Conservation (phyloP, 2,329 filamentous ascomycete species). For the Aureobasidium sp. region DNA sequence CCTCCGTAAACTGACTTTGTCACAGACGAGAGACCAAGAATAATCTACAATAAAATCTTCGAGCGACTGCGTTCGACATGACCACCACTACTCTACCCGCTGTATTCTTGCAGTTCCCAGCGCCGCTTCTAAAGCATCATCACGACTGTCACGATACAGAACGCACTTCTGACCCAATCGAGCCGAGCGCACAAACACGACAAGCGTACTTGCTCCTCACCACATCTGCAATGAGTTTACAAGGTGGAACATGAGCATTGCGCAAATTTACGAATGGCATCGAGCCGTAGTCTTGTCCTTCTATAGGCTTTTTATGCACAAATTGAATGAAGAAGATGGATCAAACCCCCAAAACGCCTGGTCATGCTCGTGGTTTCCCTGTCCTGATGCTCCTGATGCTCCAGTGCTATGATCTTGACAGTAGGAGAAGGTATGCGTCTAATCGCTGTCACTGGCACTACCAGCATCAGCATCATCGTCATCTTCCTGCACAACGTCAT, state of each 20-base stretch:
- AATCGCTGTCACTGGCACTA: constrained; percentile 43
- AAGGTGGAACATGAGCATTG: background rate
- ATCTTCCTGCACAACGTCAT: constrained; percentile 44
- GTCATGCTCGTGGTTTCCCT: constrained; percentile 12
- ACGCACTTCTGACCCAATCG: too few relatives aligned
- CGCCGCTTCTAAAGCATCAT: background rate
- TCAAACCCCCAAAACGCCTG: constrained; percentile 12
- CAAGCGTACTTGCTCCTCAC: background rate
- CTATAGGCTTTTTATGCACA: constrained; percentile 8
- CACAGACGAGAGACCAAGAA: constrained; percentile 10
- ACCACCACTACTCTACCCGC: background rate
- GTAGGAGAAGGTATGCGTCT: background rate
- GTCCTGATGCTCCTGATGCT: background rate
- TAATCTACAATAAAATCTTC: background rate
- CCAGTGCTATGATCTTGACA: background rate
- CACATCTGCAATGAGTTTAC: background rate
- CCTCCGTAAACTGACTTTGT: background rate
- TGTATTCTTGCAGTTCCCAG: background rate
- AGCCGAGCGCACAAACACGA: background rate
- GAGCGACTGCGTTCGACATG: background rate
- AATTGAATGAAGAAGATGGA: constrained; percentile 2
- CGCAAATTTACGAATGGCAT: background rate
- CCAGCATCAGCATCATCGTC: constrained; percentile 34
- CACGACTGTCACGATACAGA: background rate
- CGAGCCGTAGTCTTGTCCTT: constrained; percentile 9